phyloP scores from a whole-genome alignment of 139 green algal genomes.

The Tetradesmus lagerheimii region DNA sequence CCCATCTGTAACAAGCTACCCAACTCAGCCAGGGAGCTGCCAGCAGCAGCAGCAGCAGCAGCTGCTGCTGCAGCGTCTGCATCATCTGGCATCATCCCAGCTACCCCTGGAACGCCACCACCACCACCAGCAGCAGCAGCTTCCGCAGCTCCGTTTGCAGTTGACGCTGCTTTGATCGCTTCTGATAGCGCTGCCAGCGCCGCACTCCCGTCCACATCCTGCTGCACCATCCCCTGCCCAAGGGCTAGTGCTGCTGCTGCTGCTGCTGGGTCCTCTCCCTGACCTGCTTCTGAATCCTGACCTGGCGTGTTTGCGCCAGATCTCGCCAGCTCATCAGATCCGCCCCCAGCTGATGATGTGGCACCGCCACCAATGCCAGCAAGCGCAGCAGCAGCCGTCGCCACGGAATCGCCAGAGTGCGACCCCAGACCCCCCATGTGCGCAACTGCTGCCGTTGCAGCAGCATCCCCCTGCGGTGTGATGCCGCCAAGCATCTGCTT shows the following conservation, averaged over 20 bases:
- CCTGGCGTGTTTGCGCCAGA: background rate
- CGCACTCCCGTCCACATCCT: background rate
- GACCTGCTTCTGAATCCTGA: background rate
- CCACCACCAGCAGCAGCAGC: background rate
- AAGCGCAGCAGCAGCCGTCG: background rate
- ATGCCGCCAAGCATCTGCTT: background rate
- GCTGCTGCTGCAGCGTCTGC: background rate
- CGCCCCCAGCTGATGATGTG: background rate
- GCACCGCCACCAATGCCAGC: background rate
- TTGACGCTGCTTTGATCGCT: background rate
- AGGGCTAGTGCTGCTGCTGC: background rate
- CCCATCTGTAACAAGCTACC: background rate
- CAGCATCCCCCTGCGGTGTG: background rate
- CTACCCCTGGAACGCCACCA: background rate
- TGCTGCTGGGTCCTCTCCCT: background rate
- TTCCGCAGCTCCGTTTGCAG: background rate
- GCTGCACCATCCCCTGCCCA: background rate
- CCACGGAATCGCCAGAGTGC: background rate
- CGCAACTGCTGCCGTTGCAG: background rate
- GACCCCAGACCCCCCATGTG: background rate
- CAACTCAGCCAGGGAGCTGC: background rate
- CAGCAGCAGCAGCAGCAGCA: background rate
- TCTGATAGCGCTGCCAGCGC: background rate
- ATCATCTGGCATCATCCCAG: background rate
- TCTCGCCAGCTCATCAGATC: background rate